These are phyloP conservation scores for Phaeosphaeria sp. DNA, from an alignment of 2,329 filamentous ascomycete genomes.

Conservation along the genomic window DNA sequence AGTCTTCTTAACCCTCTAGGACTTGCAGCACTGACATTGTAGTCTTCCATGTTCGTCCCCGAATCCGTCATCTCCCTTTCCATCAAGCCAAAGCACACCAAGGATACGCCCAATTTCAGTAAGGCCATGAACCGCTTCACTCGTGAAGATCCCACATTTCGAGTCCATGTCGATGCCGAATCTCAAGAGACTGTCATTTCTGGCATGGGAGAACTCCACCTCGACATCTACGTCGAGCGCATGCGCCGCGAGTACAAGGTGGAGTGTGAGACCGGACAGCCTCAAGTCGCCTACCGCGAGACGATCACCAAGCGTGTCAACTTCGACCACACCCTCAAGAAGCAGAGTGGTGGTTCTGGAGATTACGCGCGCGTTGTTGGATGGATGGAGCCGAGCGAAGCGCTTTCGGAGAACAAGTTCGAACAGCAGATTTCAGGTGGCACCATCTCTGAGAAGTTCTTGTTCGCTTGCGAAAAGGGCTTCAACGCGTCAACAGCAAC, in stretches of 20 bases:
- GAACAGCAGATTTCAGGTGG: constrained; percentile 88
- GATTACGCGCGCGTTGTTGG: constrained; percentile 94
- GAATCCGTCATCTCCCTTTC: constrained; percentile 98
- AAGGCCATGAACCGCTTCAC: constrained; percentile 99
- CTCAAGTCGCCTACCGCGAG: constrained; percentile 96
- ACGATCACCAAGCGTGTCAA: constrained; percentile 81
- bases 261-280: constrained; percentile 93
- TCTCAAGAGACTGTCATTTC: constrained; percentile 97
- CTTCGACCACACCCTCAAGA: constrained; percentile 93
- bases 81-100: constrained; percentile 93
- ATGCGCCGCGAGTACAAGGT: constrained; percentile 97
- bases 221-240: constrained; percentile 97
- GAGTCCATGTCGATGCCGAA: constrained; percentile 89
- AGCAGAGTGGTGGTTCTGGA: constrained; percentile 93
- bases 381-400: constrained; percentile 84
- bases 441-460: constrained; percentile 92
- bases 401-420: constrained; percentile 78
- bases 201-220: constrained; percentile 96
- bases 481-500: constrained; percentile 84
- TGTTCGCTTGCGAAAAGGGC: constrained; percentile 93
- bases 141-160: constrained; percentile 96
- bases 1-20: constrained; percentile 8
- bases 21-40: constrained; percentile 16
- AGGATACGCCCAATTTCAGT: constrained; percentile 91
- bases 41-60: constrained; percentile 93